A percentile compares a stretch with the other conserved stretches of the same genome.
These are phyloP conservation scores for Fusarium camptoceras DNA, from an alignment of 2,329 filamentous ascomycete species.

Conservation along the genomic window DNA sequence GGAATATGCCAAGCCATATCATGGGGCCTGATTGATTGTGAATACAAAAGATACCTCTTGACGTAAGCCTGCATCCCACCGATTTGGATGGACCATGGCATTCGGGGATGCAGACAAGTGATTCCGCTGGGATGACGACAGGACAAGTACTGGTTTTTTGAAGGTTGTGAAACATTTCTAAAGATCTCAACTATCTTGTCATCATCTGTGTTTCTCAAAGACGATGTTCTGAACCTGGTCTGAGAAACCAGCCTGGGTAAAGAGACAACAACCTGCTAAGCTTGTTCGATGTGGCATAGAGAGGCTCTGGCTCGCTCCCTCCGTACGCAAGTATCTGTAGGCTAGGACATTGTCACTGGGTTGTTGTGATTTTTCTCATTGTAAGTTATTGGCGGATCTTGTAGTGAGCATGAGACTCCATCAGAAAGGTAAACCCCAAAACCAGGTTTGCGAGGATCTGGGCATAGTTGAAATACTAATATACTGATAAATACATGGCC, in stretches of 20 bases:
- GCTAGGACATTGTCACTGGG: neutral
- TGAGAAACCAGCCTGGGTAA: neutral
- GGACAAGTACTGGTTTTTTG: neutral
- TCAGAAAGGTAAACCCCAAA: neutral
- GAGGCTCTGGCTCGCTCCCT: neutral
- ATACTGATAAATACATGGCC: accelerated
- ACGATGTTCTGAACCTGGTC: neutral
- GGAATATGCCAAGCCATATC: neutral
- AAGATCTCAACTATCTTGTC: neutral
- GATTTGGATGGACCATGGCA: constrained; percentile 17
- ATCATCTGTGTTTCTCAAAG: neutral
- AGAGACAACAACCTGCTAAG: neutral
- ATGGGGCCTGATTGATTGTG: neutral
- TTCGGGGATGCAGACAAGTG: constrained; percentile 7
- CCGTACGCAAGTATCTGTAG: neutral
- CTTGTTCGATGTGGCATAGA: neutral
- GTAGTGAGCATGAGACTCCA: too few relatives aligned
- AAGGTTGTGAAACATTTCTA: neutral
- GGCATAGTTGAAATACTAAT: neutral
- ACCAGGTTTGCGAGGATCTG: neutral
- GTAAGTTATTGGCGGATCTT: neutral
- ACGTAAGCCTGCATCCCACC: constrained; percentile 6
- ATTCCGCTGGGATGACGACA: constrained; percentile 6
- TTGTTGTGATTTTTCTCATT: accelerated
- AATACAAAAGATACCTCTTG: neutral